Conservation (phyloP, 108 stramenopile species). For the Nannochloropsis gaditana region DNA sequence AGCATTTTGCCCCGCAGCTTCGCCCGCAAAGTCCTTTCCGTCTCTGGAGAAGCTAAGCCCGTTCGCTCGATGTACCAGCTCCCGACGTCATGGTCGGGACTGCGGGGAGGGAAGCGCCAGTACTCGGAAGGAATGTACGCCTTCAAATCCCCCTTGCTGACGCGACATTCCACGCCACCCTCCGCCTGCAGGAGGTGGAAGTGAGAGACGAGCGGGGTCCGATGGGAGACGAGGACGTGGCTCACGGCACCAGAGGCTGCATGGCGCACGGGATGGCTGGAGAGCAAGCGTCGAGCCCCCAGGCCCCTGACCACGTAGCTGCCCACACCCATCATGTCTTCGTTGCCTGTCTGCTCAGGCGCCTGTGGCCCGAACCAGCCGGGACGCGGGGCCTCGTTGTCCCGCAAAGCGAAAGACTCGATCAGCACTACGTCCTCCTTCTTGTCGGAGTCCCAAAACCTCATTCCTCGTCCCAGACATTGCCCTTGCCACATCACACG, state of each 20-base stretch:
- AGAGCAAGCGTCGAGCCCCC: not conserved
- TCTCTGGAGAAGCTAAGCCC: not conserved
- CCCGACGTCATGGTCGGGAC: conserved; percentile 1
- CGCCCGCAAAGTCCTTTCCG: not conserved
- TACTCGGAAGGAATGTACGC: not conserved
- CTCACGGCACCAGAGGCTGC: not conserved
- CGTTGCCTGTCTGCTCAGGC: not conserved
- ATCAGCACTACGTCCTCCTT: not conserved
- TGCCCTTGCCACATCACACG: not conserved
- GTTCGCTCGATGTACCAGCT: conserved; percentile 3
- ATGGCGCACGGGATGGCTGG: not conserved
- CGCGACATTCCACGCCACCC: not conserved
- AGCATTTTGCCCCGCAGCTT: not conserved
- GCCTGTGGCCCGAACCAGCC: too few species aligned
- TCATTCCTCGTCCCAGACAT: not conserved
- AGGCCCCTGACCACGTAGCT: not conserved
- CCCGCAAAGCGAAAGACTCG: too few species aligned
- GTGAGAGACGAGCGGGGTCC: not conserved
- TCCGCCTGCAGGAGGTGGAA: not conserved
- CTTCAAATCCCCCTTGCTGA: not conserved
- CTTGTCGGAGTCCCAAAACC: not conserved
- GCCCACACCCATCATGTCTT: not conserved
- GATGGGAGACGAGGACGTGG: conserved; percentile 7
- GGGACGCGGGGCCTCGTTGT: too few species aligned
- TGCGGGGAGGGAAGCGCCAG: conserved; percentile 9